These are phyloP conservation scores for Cicer bijugum DNA, from an alignment of 306 rosid species.

Conservation along the genomic window DNA sequence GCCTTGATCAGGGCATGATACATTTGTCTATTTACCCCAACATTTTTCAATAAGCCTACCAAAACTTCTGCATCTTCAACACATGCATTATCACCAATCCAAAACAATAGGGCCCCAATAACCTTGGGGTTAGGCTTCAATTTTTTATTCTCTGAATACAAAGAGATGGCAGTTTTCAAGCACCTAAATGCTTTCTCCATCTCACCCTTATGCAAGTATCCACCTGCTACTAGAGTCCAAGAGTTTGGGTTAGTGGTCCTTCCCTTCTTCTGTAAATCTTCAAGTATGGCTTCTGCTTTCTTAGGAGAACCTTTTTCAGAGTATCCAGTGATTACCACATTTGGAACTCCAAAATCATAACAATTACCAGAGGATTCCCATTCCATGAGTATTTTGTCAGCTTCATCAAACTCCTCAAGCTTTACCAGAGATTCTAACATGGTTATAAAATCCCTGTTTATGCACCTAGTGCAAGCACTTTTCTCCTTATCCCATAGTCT, in stretches of 20 bases:
- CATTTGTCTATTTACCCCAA: slow-evolving; percentile 55
- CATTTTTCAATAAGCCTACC: slow-evolving; percentile 52
- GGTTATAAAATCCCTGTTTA: slow-evolving; percentile 70
- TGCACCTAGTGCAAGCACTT: slow-evolving; percentile 66
- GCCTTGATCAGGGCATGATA: slow-evolving; percentile 65
- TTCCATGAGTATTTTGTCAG: slow-evolving; percentile 66
- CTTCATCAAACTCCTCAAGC: slow-evolving; percentile 74
- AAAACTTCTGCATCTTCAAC: slow-evolving; percentile 65
- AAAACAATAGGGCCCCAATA: slow-evolving; percentile 48
- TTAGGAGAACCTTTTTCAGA: slow-evolving; percentile 56
- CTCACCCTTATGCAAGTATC: slow-evolving; percentile 58
- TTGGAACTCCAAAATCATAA: slow-evolving; percentile 72
- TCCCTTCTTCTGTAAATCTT: slow-evolving; percentile 59
- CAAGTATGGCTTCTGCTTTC: slow-evolving; percentile 71
- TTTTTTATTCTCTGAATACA: slow-evolving; percentile 49
- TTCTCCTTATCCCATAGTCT: slow-evolving; percentile 75
- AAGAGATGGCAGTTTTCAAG: slow-evolving; percentile 58
- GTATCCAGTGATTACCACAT: slow-evolving; percentile 58
- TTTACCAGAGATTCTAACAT: slow-evolving; percentile 67
- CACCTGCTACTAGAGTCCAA: slow-evolving; percentile 67
- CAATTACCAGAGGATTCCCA: slow-evolving; percentile 83
- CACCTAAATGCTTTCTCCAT: slow-evolving; percentile 62
- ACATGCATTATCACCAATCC: slow-evolving; percentile 70
- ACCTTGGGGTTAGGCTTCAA: slow-evolving; percentile 63
- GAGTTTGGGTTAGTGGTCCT: slow-evolving; percentile 60